A percentile compares a stretch with the other conserved stretches of the same genome.
Conservation (phyloP, 768 basidiomycete genomes). For the Hemileccinum rubropunctum region DNA sequence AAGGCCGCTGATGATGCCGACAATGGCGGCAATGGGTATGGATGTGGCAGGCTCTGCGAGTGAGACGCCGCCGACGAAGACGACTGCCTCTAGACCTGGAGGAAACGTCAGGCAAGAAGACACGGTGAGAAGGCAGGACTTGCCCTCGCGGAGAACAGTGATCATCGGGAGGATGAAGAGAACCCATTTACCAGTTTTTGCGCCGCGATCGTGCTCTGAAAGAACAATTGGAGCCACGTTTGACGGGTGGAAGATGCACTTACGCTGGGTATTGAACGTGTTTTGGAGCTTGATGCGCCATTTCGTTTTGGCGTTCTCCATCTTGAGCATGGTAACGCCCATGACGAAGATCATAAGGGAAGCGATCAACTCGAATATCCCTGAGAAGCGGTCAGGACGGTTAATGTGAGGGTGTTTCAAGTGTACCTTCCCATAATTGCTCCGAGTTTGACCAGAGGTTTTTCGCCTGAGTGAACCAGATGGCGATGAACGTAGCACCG, state of each 20-base stretch:
- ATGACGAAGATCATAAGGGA: constrained; percentile 86
- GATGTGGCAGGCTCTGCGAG: constrained; percentile 78
- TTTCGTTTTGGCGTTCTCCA: constrained; percentile 91
- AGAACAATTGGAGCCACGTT: not conserved
- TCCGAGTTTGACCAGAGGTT: constrained; percentile 86
- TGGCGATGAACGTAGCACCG: constrained; percentile 88
- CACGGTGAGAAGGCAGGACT: not conserved
- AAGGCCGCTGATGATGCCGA: constrained; percentile 77
- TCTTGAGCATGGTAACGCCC: constrained; percentile 92
- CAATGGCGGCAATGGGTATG: constrained; percentile 88
- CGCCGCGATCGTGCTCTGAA: constrained; percentile 44
- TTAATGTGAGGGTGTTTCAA: not conserved
- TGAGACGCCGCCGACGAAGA: constrained; percentile 93
- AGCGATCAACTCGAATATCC: constrained; percentile 68
- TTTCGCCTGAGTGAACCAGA: constrained; percentile 90
- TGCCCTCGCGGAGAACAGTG: constrained; percentile 91
- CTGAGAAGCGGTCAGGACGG: constrained; percentile 31
- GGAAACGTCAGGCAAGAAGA: not conserved
- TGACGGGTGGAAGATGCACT: constrained; percentile 11
- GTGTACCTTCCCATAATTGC: constrained; percentile 85
- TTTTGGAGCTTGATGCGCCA: constrained; percentile 87
- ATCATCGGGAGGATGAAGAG: constrained; percentile 88
- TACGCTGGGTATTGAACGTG: constrained; percentile 66
- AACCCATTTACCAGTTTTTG: constrained; percentile 72
- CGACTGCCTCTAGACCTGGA: constrained; percentile 79